A percentile compares a stretch with the other conserved stretches of the same genome.
These are phyloP conservation scores for Mucor irregularis DNA, from an alignment of 371 early-diverging fungal genomes.

Conservation along the genomic window DNA sequence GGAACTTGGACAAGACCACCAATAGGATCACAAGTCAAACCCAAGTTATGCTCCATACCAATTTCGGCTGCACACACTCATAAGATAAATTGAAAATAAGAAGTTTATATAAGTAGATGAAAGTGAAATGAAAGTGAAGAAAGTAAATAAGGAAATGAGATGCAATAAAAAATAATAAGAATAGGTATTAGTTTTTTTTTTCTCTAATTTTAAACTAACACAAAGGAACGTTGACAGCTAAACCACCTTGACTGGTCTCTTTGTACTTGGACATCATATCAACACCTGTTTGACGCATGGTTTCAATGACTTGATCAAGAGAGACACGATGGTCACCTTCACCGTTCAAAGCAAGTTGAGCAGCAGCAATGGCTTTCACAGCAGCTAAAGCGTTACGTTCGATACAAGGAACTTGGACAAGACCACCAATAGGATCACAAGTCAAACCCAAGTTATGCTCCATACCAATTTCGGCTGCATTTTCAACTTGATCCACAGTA, in stretches of 20 bases:
- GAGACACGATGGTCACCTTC: conserved; percentile 89
- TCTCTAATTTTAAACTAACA: conserved; percentile 53
- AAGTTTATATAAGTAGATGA: too few species aligned
- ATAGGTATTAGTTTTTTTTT: too few species aligned
- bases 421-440: conserved; percentile 91
- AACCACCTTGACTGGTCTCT: conserved; percentile 92
- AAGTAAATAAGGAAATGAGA: too few species aligned
- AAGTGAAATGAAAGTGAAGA: too few species aligned
- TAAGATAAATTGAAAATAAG: too few species aligned
- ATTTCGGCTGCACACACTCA: conserved; percentile 97
- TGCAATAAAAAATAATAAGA: too few species aligned
- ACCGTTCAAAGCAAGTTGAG: conserved; percentile 91
- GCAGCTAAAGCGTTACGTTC: conserved; percentile 95
- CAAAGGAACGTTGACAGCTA: conserved; percentile 87
- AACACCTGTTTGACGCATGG: conserved; percentile 92
- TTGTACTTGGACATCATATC: conserved; percentile 97
- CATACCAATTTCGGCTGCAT: conserved; percentile 97
- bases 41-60: conserved; percentile 95
- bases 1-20: conserved; percentile 94
- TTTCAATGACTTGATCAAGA: conserved; percentile 94
- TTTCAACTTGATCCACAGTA: conserved; percentile 85
- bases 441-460: conserved; percentile 94
- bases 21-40: conserved; percentile 93
- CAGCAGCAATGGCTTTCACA: conserved; percentile 94
- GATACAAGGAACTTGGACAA: conserved; percentile 97